These are phyloP conservation scores for Phytophthora constricta DNA, from an alignment of 352 stramenopile genomes.

Conservation along the genomic window DNA sequence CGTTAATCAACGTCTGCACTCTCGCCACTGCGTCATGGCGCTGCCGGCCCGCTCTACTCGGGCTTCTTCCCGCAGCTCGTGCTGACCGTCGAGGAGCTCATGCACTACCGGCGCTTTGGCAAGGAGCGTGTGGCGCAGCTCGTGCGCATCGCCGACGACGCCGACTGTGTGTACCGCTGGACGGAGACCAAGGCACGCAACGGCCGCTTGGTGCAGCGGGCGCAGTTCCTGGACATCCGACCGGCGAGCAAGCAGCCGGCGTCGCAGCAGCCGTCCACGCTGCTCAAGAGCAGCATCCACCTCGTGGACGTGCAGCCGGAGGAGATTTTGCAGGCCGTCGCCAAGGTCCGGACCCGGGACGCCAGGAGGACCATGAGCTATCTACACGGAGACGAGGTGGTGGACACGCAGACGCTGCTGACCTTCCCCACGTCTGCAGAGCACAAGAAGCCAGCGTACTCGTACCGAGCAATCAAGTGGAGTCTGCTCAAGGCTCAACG, in stretches of 20 bases:
- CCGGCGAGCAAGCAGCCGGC: conserved; percentile 44
- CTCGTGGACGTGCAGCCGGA: conserved; percentile 65
- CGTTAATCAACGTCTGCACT: not conserved
- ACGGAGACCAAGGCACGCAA: conserved; percentile 41
- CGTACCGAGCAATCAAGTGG: conserved; percentile 81
- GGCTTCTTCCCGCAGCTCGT: conserved; percentile 85
- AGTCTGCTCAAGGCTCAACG: conserved; percentile 37
- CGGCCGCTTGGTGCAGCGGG: conserved; percentile 46
- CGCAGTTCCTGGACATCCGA: conserved; percentile 68
- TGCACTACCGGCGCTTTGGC: conserved; percentile 73
- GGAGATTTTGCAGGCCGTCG: conserved; percentile 68
- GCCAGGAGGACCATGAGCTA: conserved; percentile 58
- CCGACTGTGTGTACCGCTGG: conserved; percentile 79
- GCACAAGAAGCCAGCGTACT: conserved; percentile 62
- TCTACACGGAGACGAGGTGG: conserved; percentile 56
- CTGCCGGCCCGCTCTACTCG: conserved; percentile 59
- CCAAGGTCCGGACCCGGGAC: conserved; percentile 61
- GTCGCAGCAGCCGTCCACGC: conserved; percentile 44
- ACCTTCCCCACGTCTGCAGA: conserved; percentile 65
- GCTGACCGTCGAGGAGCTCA: conserved; percentile 72
- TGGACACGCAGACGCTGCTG: conserved; percentile 74
- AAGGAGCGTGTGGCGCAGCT: conserved; percentile 74
- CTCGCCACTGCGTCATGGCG: conserved; percentile 14
- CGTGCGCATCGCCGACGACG: conserved; percentile 74
- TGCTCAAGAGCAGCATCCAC: conserved; percentile 72